Conservation (phyloP, 257 asterid genomes). For the Anisodus acutangulus region DNA sequence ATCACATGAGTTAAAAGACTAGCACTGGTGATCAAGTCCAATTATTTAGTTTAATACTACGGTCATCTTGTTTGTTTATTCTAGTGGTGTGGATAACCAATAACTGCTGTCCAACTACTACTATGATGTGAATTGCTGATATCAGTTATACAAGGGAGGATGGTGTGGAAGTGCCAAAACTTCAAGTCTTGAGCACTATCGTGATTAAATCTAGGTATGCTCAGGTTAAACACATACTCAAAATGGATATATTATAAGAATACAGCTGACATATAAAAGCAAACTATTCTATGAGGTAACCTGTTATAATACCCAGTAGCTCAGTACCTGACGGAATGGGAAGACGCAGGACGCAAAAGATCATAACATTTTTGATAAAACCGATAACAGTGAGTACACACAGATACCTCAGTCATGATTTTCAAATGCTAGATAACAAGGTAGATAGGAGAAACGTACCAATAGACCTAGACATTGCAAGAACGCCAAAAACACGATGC, state of each 20-base stretch:
- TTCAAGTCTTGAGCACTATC: background rate
- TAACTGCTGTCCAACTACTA: slow-evolving; percentile 11
- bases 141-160: slow-evolving; percentile 25
- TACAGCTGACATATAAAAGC: background rate
- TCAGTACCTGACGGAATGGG: background rate
- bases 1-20: background rate
- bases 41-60: background rate
- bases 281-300: background rate
- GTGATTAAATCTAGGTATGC: background rate
- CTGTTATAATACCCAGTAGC: background rate
- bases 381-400: slow-evolving; percentile 13
- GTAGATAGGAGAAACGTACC: slow-evolving; percentile 56
- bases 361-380: background rate
- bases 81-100: background rate
- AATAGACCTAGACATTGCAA: slow-evolving; percentile 95
- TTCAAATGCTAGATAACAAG: slow-evolving; percentile 13
- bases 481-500: slow-evolving; percentile 94
- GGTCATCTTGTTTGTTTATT: slow-evolving; percentile 23
- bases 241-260: slow-evolving; percentile 23
- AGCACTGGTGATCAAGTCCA: background rate
- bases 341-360: background rate
- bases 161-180: slow-evolving; percentile 9
- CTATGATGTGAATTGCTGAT: background rate
- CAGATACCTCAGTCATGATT: background rate
- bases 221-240: background rate